Conservation (phyloP, 140 eudicot species). For the Cichorium intybus region DNA sequence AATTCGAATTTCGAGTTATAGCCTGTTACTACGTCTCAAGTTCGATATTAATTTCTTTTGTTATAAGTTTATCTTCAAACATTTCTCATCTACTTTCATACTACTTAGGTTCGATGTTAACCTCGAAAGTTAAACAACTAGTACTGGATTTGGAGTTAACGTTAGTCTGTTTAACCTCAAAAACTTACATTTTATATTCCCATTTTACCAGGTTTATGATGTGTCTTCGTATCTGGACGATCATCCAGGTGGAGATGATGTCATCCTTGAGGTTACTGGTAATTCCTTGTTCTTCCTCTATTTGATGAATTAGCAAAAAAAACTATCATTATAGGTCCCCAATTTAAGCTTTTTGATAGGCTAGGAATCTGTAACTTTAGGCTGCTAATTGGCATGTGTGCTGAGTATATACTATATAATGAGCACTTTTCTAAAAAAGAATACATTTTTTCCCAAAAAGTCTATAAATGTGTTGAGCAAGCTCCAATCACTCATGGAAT, state of each 20-base stretch:
- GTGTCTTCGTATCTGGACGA: conserved; percentile 88
- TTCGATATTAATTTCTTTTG: not conserved
- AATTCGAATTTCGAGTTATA: conserved; percentile 6
- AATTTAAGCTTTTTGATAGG: not conserved
- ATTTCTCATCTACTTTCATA: not conserved
- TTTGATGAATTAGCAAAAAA: conserved; percentile 15
- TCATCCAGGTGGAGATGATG: conserved; percentile 98
- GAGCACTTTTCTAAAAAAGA: not conserved
- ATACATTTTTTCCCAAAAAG: not conserved
- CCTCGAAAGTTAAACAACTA: not conserved
- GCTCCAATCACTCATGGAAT: not conserved
- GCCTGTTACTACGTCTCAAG: conserved; percentile 14
- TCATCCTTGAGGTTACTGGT: conserved; percentile 75
- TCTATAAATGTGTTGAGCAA: not conserved
- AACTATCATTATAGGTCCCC: not conserved
- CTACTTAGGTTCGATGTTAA: not conserved
- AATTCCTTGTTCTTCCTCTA: conserved; percentile 17
- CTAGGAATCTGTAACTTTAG: not conserved
- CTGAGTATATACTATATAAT: too few relatives aligned
- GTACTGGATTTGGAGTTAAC: not conserved
- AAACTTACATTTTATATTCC: conserved; percentile 9
- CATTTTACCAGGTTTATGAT: conserved; percentile 81
- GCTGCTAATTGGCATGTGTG: too few relatives aligned
- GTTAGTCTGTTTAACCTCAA: not conserved
- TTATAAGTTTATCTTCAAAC: not conserved